phyloP scores from a whole-genome alignment of 2,329 filamentous ascomycete species.

The Alternaria arbusti region DNA sequence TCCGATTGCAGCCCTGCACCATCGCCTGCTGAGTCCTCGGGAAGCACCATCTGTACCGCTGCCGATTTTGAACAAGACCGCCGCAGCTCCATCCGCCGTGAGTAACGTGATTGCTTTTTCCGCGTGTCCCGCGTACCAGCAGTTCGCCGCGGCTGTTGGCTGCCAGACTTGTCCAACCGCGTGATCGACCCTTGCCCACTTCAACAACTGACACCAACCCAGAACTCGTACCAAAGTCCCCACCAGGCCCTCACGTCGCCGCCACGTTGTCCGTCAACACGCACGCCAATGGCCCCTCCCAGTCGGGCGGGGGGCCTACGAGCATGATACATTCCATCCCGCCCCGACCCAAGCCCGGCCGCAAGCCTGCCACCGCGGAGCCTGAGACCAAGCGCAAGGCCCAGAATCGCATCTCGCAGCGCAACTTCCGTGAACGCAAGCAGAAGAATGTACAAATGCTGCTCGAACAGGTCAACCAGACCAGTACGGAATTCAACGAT shows the following conservation, averaged over 20 bases:
- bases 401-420: conserved; percentile 90
- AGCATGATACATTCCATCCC: conserved; percentile 48
- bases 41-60: conserved; percentile 1
- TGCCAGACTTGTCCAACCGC: not conserved
- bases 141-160: conserved; percentile 14
- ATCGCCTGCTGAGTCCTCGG: conserved; percentile 7
- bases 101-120: conserved; percentile 19
- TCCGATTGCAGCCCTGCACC: conserved; percentile 3
- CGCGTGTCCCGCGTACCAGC: not conserved
- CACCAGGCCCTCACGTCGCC: conserved; percentile 9
- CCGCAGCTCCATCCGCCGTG: conserved; percentile 23
- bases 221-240: conserved; percentile 17
- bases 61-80: conserved; percentile 20
- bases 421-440: conserved; percentile 86
- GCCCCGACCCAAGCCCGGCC: conserved; percentile 69
- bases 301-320: conserved; percentile 47
- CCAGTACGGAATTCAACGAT: conserved; percentile 17
- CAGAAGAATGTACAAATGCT: conserved; percentile 73
- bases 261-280: conserved; percentile 37
- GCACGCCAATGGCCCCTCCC: conserved; percentile 33
- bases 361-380: conserved; percentile 92
- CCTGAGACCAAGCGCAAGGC: conserved; percentile 92
- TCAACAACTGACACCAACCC: conserved; percentile 12
- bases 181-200: not conserved
- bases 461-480: conserved; percentile 50